Conservation (phyloP, 371 early-diverging fungal genomes). For the Dichotomocladium elegans region DNA sequence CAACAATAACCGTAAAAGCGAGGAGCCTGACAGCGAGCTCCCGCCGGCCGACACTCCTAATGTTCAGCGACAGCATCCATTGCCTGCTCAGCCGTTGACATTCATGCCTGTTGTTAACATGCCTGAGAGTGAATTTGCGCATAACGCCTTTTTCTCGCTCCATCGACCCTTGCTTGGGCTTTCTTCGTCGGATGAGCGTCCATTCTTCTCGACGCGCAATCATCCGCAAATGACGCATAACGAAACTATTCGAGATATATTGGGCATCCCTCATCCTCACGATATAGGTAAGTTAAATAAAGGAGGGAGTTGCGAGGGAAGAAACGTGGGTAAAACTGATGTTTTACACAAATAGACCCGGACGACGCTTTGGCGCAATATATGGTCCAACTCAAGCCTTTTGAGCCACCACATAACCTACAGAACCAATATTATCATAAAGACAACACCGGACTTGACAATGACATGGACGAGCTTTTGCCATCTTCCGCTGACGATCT, state of each 20-base stretch:
- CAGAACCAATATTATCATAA: not conserved
- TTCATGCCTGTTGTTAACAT: constrained; percentile 52
- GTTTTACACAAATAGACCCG: constrained; percentile 2
- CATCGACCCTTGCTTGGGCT: constrained; percentile 46
- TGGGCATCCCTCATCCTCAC: constrained; percentile 7
- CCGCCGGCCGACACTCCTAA: not conserved
- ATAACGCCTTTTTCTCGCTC: constrained; percentile 47
- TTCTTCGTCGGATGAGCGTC: constrained; percentile 27
- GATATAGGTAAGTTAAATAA: not conserved
- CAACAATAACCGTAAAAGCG: not conserved
- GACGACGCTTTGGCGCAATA: constrained; percentile 31
- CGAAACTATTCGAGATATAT: constrained; percentile 5
- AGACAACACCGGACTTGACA: not conserved
- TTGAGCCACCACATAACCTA: constrained; percentile 31
- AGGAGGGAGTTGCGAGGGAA: constrained; percentile 11
- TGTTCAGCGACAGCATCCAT: not conserved
- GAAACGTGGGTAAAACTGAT: not conserved
- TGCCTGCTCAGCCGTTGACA: constrained; percentile 1
- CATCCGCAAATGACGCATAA: not conserved
- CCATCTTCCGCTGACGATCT: too few relatives aligned
- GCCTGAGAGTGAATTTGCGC: constrained; percentile 45
- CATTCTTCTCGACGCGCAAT: constrained; percentile 26
- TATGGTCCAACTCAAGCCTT: constrained; percentile 26
- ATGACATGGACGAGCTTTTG: too few relatives aligned
- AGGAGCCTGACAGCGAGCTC: not conserved